Conservation (phyloP, 1,284 basidiomycete genomes). For the Cutaneotrichosporon daszewskae region DNA sequence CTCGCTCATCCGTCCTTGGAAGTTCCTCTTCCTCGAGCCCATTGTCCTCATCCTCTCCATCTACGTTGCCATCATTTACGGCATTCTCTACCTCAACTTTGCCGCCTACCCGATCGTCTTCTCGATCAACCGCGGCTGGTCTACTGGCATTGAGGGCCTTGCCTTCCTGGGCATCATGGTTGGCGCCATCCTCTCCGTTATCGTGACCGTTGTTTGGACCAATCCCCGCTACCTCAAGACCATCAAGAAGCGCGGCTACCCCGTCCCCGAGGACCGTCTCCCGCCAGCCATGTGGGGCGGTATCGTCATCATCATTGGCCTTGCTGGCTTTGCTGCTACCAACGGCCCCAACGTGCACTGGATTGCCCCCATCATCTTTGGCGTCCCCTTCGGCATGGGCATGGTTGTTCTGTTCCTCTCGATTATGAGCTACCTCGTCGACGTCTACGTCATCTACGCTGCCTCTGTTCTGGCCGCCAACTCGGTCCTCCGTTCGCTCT, state of each 20-base stretch:
- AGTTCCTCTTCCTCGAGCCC: constrained; percentile 49
- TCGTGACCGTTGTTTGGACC: constrained; percentile 52
- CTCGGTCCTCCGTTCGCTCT: constrained; percentile 61
- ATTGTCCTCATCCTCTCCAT: constrained; percentile 51
- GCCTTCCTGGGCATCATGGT: constrained; percentile 63
- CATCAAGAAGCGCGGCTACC: constrained; percentile 51
- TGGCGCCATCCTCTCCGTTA: constrained; percentile 56
- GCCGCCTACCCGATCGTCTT: constrained; percentile 58
- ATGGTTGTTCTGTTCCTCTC: constrained; percentile 59
- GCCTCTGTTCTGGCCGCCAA: constrained; percentile 65
- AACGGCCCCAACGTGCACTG: constrained; percentile 46
- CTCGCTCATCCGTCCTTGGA: constrained; percentile 49
- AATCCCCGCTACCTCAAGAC: constrained; percentile 58
- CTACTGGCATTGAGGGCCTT: constrained; percentile 57
- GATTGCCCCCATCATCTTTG: constrained; percentile 56
- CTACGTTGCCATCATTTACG: constrained; percentile 56
- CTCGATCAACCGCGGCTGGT: constrained; percentile 57
- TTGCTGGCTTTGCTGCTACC: constrained; percentile 46
- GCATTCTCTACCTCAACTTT: constrained; percentile 41
- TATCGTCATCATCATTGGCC: constrained; percentile 41
- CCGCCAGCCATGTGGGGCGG: constrained; percentile 51
- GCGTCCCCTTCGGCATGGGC: constrained; percentile 60
- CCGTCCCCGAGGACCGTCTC: constrained; percentile 59
- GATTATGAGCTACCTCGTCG: constrained; percentile 60
- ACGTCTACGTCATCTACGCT: constrained; percentile 52